phyloP scores from a whole-genome alignment of 164 flowering plant genomes.

The Euptelea pleiosperma region DNA sequence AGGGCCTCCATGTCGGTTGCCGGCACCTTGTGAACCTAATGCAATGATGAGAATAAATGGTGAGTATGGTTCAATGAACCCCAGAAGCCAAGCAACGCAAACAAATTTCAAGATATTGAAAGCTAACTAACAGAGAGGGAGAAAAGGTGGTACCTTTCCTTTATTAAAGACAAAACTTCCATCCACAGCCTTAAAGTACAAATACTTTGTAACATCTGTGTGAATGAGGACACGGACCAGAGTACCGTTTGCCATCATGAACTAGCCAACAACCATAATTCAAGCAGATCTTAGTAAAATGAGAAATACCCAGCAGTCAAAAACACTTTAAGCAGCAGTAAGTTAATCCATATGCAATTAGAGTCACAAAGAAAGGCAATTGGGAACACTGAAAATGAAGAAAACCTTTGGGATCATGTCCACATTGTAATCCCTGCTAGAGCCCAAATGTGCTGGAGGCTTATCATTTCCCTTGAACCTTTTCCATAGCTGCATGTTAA shows the following conservation, averaged over 20 bases:
- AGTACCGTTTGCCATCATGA: slow-evolving; percentile 95
- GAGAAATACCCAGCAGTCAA: background rate
- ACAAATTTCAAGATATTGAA: slow-evolving; percentile 1
- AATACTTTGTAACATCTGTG: slow-evolving; percentile 87
- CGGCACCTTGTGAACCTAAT: slow-evolving; percentile 91
- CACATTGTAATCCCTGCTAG: slow-evolving; percentile 91
- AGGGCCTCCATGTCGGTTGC: slow-evolving; percentile 95
- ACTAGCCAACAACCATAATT: slow-evolving; percentile 38
- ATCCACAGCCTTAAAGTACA: slow-evolving; percentile 85
- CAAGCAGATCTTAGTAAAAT: background rate
- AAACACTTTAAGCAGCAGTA: too few species aligned
- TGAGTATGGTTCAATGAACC: background rate
- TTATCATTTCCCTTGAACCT: slow-evolving; percentile 69
- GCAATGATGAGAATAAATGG: slow-evolving; percentile 11
- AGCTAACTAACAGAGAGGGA: background rate
- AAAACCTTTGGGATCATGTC: slow-evolving; percentile 95
- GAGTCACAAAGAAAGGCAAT: background rate
- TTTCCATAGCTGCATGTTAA: slow-evolving; percentile 94
- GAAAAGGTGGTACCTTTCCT: slow-evolving; percentile 56
- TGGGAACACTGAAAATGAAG: background rate
- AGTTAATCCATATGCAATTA: too few species aligned
- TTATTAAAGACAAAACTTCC: slow-evolving; percentile 86
- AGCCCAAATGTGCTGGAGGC: slow-evolving; percentile 80
- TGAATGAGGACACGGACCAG: slow-evolving; percentile 90
- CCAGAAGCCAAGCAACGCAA: background rate